Evolutionary conservation across 306 rosid genomes (phyloP).

Genomic region (Rosa multiflora): DNA sequence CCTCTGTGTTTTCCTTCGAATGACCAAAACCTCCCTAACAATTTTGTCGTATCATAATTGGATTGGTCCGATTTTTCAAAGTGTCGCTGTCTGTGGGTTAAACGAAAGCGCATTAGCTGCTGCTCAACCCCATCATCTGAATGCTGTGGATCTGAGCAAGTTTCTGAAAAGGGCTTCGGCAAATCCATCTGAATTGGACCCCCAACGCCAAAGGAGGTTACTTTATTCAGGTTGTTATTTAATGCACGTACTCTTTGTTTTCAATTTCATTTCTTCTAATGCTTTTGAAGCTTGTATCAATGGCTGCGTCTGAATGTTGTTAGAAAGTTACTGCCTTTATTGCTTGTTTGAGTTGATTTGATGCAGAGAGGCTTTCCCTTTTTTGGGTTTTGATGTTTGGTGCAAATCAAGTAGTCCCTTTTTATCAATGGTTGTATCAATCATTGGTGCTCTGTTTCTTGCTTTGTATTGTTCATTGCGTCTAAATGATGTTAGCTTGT

Average conservation of each 20-base stretch:
- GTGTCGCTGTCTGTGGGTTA: neutral
- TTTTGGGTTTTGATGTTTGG: neutral
- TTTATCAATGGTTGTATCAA: neutral
- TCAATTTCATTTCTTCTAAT: neutral
- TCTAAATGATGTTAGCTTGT: neutral
- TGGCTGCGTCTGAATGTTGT: neutral
- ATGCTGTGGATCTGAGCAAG: neutral
- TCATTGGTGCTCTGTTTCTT: neutral
- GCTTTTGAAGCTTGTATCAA: neutral
- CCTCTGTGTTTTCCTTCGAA: neutral
- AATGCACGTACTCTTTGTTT: neutral
- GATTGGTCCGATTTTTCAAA: neutral
- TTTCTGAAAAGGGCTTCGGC: neutral
- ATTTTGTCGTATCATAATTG: neutral
- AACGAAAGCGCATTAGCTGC: neutral
- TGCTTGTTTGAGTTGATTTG: neutral
- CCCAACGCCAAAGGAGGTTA: neutral
- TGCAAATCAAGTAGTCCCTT: neutral
- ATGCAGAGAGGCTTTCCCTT: neutral
- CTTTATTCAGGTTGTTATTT: neutral
- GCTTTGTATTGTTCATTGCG: neutral
- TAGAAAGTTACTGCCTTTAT: neutral
- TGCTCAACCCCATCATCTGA: neutral
- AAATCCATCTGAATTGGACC: neutral
- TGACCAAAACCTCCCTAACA: neutral